phyloP scores from a whole-genome alignment of 139 green algal species.

The Limnomonas spitsbergensis region DNA sequence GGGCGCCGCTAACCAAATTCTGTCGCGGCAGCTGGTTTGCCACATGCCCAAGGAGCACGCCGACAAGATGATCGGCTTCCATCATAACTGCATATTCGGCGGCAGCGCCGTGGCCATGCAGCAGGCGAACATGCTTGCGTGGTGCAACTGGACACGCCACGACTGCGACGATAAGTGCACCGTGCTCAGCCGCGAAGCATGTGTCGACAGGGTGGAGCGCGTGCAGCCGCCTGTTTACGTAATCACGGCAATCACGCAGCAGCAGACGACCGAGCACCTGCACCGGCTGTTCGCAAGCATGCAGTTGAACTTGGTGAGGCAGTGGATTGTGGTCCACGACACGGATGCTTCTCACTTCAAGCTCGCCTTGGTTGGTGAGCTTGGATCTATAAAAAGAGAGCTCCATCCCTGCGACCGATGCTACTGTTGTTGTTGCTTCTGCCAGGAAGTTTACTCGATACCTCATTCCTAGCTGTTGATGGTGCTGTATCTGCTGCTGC shows the following conservation, averaged over 20 bases:
- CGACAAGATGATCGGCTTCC: not conserved
- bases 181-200: too few species aligned
- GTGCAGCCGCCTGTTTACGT: too few species aligned
- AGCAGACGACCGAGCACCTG: too few species aligned
- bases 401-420: too few species aligned
- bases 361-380: not conserved
- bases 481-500: too few species aligned
- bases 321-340: not conserved
- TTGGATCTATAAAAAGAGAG: too few species aligned
- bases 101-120: not conserved
- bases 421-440: too few species aligned
- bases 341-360: not conserved
- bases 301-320: not conserved
- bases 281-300: not conserved
- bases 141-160: not conserved
- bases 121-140: not conserved
- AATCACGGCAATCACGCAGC: too few species aligned
- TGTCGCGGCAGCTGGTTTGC: not conserved
- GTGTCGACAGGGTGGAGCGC: too few species aligned
- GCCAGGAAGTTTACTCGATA: too few species aligned
- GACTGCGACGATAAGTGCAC: not conserved
- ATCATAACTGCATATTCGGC: not conserved
- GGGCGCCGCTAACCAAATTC: too few species aligned
- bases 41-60: not conserved
- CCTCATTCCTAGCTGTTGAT: too few species aligned